Evolutionary conservation across 2,329 filamentous ascomycete species (phyloP).

Genomic region (Escovopsis sp.): DNA sequence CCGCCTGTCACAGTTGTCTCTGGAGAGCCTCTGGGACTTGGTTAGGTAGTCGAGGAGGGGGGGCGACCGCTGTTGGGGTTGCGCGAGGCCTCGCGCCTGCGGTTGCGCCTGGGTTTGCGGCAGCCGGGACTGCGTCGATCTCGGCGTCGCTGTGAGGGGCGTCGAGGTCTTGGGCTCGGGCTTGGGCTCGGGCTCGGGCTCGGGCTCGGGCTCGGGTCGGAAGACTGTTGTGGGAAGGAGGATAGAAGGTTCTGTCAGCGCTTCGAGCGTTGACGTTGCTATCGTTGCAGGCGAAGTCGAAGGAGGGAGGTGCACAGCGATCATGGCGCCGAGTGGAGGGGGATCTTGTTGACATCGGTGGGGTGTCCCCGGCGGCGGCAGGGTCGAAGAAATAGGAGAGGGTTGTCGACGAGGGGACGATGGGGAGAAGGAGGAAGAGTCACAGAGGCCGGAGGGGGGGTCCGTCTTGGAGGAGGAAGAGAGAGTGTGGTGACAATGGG

Average conservation of each 20-base stretch:
- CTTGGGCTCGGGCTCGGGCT: neutral
- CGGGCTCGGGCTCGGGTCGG: too few relatives aligned
- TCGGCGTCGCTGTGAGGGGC: neutral
- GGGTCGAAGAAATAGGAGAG: slow-evolving; percentile 1
- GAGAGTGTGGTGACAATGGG: too few relatives aligned
- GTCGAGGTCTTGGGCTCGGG: neutral
- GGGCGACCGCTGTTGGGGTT: neutral
- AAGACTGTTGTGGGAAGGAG: too few relatives aligned
- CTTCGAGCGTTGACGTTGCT: neutral
- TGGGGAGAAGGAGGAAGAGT: too few relatives aligned
- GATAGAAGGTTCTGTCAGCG: neutral
- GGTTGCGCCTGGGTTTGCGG: neutral
- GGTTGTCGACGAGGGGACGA: neutral
- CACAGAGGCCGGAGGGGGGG: too few relatives aligned
- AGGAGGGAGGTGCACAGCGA: neutral
- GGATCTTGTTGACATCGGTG: slow-evolving; percentile 2
- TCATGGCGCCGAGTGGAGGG: neutral
- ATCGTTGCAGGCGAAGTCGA: slow-evolving; percentile 1
- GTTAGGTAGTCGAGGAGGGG: neutral
- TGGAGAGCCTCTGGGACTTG: slow-evolving; percentile 14
- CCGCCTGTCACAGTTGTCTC: slow-evolving; percentile 35
- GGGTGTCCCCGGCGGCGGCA: neutral
- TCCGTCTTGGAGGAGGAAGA: too few relatives aligned
- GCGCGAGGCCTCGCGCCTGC: neutral
- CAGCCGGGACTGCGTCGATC: neutral